Evolutionary conservation across 148 eudicot genomes (phyloP).

Genomic region (Rhododendron williamsianum): DNA sequence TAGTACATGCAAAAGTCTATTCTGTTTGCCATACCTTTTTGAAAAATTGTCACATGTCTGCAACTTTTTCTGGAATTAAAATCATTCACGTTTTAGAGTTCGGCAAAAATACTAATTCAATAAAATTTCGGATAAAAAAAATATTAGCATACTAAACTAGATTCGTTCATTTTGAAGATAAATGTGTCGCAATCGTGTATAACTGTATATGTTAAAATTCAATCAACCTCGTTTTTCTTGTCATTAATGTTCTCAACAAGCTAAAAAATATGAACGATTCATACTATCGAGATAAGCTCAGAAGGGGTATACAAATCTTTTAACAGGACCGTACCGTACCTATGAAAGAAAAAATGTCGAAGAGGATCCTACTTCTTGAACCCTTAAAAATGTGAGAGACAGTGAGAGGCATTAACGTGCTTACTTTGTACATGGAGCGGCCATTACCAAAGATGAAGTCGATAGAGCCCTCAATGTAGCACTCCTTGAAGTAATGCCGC

Average conservation of each 20-base stretch:
- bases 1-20: not conserved
- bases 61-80: too few relatives aligned
- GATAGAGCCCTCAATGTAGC: conserved; percentile 93
- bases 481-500: conserved; percentile 90
- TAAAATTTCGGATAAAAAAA: too few relatives aligned
- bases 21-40: not conserved
- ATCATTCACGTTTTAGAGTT: too few relatives aligned
- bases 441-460: conserved; percentile 99
- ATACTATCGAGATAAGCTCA: too few relatives aligned
- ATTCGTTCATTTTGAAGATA: too few relatives aligned
- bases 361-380: not conserved
- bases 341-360: not conserved
- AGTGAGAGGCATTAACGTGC: not conserved
- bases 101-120: too few relatives aligned
- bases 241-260: too few relatives aligned
- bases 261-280: too few relatives aligned
- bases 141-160: too few relatives aligned
- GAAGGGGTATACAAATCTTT: not conserved
- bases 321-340: not conserved
- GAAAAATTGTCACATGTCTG: not conserved
- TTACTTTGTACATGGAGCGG: conserved; percentile 93
- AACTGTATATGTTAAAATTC: too few relatives aligned
- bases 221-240: not conserved
- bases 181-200: too few relatives aligned
- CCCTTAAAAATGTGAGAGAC: not conserved